Base-by-base conservation (phyloP, 2,329 filamentous ascomycete species). In the Colletotrichum zoysiae region DNA sequence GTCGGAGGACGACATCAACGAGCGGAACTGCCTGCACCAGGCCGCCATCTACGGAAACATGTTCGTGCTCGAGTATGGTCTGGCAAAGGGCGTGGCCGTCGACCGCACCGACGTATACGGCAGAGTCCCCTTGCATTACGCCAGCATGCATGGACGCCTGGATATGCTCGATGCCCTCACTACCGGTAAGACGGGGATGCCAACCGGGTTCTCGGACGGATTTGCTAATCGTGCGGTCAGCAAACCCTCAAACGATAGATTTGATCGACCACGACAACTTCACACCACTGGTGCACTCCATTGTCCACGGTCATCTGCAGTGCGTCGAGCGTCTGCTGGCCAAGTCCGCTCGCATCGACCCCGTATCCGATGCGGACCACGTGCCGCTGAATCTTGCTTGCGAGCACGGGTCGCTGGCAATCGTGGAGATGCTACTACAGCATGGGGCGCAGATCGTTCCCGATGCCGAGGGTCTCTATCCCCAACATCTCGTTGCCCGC, bases 1-100 rank as follows among this genome's bases (percentile, higher is more conserved):
- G 77, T 96, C 95, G 0, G 94, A 97, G 77, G 96, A 99, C 79
- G 95, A 98, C 77, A 98, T 99, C 81, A 99, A 98, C 77, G 95
- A 98, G 83, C 89, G 96, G 51, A 99, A 98, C 78, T 97, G 95
- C 78, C 86, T 99, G 58, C 96, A 99, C 77, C 96, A 98, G 82
- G 94, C 96, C n/a, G 92, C 95, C 0, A 98, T 98, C 64, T 97
- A 97, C 73, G 95, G 95, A 26, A 95, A 95, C 77, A 84, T 88
- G 12, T 91, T 93, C 76, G 93, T 98, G 40, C 85, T 98, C 70
- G 85, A 89, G 62, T 90, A 92, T 74, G 95, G 93, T 5, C 84
- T 99, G n/a, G 84, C 88, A 1, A 90, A 88, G 57, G 90, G 89
- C 5, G 94, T 98, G 44, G 91, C 95, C 74, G 91, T 95, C 33